A percentile compares a stretch with the other conserved stretches of the same genome.
Evolutionary conservation across 768 basidiomycete genomes (phyloP).

Genomic region (Flagelloscypha sp.): DNA sequence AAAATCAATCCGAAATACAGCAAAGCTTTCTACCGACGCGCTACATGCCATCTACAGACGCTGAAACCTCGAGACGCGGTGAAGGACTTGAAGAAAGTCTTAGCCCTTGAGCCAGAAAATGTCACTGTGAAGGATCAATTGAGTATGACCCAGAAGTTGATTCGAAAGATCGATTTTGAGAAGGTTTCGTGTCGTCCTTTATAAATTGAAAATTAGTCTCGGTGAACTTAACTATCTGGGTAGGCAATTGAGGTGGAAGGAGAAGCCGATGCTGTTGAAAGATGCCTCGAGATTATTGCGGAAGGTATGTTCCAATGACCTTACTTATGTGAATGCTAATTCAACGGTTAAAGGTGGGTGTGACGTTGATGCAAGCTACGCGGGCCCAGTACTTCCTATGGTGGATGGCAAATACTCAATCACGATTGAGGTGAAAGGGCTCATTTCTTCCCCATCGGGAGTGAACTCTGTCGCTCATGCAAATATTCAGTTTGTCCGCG

Average conservation of each 20-base stretch:
- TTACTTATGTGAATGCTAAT: background rate
- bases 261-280: slow-evolving; percentile 67
- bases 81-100: slow-evolving; percentile 77
- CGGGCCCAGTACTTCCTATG: slow-evolving; percentile 63
- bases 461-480: too few species aligned
- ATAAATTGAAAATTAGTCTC: too few species aligned
- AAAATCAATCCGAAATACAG: slow-evolving; percentile 81
- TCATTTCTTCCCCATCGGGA: too few species aligned
- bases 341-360: slow-evolving; percentile 51
- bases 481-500: slow-evolving; percentile 75
- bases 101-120: slow-evolving; percentile 82
- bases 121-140: slow-evolving; percentile 72
- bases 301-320: slow-evolving; percentile 42
- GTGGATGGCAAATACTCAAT: slow-evolving; percentile 63
- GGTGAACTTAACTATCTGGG: too few species aligned
- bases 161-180: slow-evolving; percentile 86
- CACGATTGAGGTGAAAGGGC: too few species aligned
- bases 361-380: slow-evolving; percentile 63
- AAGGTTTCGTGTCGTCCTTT: slow-evolving; percentile 46
- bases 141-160: slow-evolving; percentile 82
- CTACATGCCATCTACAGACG: slow-evolving; percentile 84
- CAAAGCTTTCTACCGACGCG: slow-evolving; percentile 87
- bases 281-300: slow-evolving; percentile 71
- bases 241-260: slow-evolving; percentile 92
- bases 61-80: slow-evolving; percentile 83